Conservation (phyloP, 1,284 basidiomycete genomes). For the Trichosporon asahii region DNA sequence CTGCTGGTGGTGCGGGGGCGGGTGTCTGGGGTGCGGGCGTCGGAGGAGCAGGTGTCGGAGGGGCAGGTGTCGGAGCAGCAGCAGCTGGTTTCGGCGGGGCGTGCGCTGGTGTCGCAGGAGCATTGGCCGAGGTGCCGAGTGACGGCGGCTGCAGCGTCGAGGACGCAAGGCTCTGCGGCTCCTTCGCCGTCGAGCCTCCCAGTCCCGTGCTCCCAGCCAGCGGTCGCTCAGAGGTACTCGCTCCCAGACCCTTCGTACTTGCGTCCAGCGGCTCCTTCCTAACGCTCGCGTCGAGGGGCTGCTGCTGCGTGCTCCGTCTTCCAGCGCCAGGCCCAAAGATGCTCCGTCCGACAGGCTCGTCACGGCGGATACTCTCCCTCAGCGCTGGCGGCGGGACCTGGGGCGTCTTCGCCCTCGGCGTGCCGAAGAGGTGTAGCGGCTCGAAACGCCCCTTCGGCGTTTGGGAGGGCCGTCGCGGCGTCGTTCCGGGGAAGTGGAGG, state of each 20-base stretch:
- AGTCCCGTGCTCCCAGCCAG: neutral
- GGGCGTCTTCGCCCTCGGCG: slow-evolving; percentile 28
- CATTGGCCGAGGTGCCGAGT: neutral
- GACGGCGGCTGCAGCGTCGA: neutral
- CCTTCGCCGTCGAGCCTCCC: neutral
- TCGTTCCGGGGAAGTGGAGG: slow-evolving; percentile 32
- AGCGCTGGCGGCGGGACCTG: neutral
- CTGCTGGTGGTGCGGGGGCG: neutral
- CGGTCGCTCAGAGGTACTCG: neutral
- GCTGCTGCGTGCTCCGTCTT: neutral
- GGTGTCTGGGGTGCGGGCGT: neutral
- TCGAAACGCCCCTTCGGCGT: slow-evolving; percentile 34
- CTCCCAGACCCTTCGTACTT: neutral
- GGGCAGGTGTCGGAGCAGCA: neutral
- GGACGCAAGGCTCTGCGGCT: neutral
- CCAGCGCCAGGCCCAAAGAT: neutral
- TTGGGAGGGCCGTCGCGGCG: slow-evolving; percentile 13
- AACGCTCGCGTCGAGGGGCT: neutral
- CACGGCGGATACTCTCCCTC: neutral
- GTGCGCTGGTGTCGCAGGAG: neutral
- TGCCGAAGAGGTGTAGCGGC: slow-evolving; percentile 35
- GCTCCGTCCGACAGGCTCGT: neutral
- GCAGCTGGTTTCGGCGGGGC: neutral
- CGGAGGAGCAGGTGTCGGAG: neutral
- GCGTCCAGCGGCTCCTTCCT: neutral